Base-by-base conservation (phyloP, 495 filamentous ascomycete species). In the Lophiostoma macrostomum region DNA sequence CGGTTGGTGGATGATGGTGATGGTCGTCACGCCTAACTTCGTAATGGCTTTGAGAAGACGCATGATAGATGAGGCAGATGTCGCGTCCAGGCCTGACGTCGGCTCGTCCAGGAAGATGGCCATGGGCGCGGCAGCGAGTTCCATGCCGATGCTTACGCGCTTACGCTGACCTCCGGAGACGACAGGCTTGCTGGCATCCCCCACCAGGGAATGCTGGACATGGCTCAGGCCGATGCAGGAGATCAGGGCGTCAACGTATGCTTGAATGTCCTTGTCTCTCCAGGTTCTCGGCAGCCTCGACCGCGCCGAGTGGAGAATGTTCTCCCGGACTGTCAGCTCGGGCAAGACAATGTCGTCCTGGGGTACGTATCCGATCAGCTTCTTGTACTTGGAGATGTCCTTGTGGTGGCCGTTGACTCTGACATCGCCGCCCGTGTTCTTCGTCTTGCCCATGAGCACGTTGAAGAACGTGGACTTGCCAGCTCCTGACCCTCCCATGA, bases 401-500 rank as follows among this genome's bases (percentile, higher is more conserved):
- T 13, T 88, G 74, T 18, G 45, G 20, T 18, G 11, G 6, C 45
- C 79, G 90, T 87, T 23, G 82, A 76, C 13, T 87, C 87, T 6
- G 66, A 68, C 16, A 90, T 72, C 2, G 86, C 79, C 23, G 87
- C 88, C 58, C 77, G 78, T 18, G 74, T 81, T 62, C 88, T 81
- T 12, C 87, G 80, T 56, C 91, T 86, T 4, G 86, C 81, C 19
- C 42, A 46, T 46, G 5, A 95, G 66, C 0, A 81, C 85, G 58
- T 88, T 85, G 3, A 90, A 71, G 2, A 90, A 66, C 0, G 86
- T 88, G 0, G 85, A 87, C 69, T 90, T 90, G 25, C 87, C 89
- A n/a, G 89, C 89, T 39, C 89, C 89, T 6, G 82, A 86, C n/a
- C 85, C 87, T 37, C 89, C 89, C 79, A 93, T 89, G 20, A 91